Evolutionary conservation across 2,329 filamentous ascomycete genomes (phyloP), one percentile per base, ranked within the genome.

Genomic region (Penicillium sp.): DNA sequence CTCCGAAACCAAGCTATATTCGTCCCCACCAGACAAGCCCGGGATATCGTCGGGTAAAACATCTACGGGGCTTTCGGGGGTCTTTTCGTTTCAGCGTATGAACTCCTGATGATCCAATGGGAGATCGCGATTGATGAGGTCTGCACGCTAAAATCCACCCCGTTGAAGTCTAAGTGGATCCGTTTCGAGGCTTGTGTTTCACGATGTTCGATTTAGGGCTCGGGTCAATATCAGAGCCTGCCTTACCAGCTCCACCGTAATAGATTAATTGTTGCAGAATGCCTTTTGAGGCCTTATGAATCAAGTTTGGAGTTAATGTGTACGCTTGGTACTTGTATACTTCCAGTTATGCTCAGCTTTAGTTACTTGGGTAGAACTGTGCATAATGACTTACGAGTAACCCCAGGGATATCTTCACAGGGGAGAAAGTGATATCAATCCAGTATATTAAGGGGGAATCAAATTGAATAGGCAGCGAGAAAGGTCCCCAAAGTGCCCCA

Each of bases 131-230:
- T 42, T 48, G 16, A 24, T 13, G 13, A 7, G 1, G 14, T 21
- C 22, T 42, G 22, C 44, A 53, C 31, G 31, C 36, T 32, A 18
- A 31, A 22, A 50, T 16, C 13, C 13, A n/a, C 49, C 16, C 27
- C 16, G 48, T 39, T 22, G 18, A 13, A 46, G 8, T 11, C 45
- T 5, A 39, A 40, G 46, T 36, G 51, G 51, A 45, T 16, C 34
- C 22, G 16, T 18, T 5, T 41, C 14, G 9, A 50, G 13, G 46
- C 51, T 54, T 54, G 51, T 40, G 50, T 49, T 48, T 53, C 39
- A 53, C 22, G 45, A 22, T 43, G 5, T 9, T 32, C 6, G 38
- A 22, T 34, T 8, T 38, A 45, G 31, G 48, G 40, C 46, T 48
- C 34, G 24, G 46, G 18, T 49, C 29, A 6, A 21, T 13, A 16